These are phyloP conservation scores for Botrytis cinerea DNA, from an alignment of 2,329 filamentous ascomycete genomes.

Conservation along the genomic window DNA sequence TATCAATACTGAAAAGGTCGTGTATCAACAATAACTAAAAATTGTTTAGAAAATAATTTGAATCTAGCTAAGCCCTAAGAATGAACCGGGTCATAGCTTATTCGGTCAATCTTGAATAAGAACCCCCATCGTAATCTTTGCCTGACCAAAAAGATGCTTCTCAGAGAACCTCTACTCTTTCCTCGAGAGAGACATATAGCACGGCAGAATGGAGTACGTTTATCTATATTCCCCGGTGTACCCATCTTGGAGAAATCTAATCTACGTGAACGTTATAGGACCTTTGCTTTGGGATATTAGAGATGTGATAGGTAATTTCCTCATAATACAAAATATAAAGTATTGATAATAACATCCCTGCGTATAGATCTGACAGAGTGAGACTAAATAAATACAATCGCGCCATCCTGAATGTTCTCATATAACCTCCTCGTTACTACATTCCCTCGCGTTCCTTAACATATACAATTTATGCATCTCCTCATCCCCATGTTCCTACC, in stretches of 20 bases:
- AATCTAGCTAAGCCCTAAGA: not conserved
- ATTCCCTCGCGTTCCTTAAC: not conserved
- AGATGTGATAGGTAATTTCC: not conserved
- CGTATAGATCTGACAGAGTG: not conserved
- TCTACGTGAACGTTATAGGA: not conserved
- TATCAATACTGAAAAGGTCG: not conserved
- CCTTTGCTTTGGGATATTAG: not conserved
- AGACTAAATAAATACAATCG: not conserved
- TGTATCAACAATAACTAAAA: not conserved
- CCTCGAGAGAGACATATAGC: not conserved
- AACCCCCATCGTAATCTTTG: not conserved
- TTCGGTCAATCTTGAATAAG: not conserved
- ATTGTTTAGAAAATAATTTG: not conserved
- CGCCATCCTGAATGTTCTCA: not conserved
- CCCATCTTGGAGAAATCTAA: not conserved
- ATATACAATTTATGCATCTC: not conserved
- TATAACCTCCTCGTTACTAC: not conserved
- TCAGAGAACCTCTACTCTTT: not conserved
- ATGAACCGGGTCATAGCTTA: not conserved
- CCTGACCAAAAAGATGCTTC: not conserved
- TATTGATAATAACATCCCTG: not conserved
- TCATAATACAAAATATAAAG: not conserved
- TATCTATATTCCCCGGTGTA: too few species aligned
- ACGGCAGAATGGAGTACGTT: not conserved
- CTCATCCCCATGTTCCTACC: not conserved